Evolutionary conservation across 2,329 filamentous ascomycete species (phyloP).

Genomic region (Pseudogymnoascus destructans): DNA sequence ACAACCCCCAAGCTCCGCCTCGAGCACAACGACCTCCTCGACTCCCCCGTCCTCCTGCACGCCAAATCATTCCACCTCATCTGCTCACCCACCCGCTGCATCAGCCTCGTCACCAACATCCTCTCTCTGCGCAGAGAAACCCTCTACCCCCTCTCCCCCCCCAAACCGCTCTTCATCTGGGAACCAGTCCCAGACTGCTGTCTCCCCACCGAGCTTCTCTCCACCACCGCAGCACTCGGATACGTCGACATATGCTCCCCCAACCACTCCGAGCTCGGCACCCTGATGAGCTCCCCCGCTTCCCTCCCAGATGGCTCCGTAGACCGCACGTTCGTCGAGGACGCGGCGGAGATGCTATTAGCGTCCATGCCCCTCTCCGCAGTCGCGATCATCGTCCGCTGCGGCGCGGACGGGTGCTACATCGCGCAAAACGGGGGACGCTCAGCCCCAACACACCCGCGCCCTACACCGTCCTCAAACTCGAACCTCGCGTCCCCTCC

Average conservation of each 20-base stretch:
- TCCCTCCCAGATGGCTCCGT: slow-evolving; percentile 40
- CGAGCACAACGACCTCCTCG: slow-evolving; percentile 51
- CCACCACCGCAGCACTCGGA: slow-evolving; percentile 49
- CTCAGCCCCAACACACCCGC: slow-evolving; percentile 9
- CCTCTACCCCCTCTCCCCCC: slow-evolving; percentile 25
- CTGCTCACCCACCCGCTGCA: slow-evolving; percentile 65
- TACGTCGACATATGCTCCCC: slow-evolving; percentile 56
- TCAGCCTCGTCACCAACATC: slow-evolving; percentile 62
- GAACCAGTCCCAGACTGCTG: slow-evolving; percentile 89
- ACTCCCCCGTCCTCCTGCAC: slow-evolving; percentile 46
- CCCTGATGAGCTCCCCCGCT: slow-evolving; percentile 53
- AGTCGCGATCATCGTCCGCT: slow-evolving; percentile 55
- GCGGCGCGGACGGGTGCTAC: slow-evolving; percentile 60
- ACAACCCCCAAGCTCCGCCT: slow-evolving; percentile 75
- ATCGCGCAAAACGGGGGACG: slow-evolving; percentile 33
- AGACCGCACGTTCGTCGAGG: slow-evolving; percentile 39
- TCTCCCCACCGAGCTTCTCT: slow-evolving; percentile 52
- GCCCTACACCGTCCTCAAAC: not conserved
- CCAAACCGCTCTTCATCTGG: slow-evolving; percentile 73
- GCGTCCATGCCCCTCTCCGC: slow-evolving; percentile 51
- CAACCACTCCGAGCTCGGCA: slow-evolving; percentile 80
- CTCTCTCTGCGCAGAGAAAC: slow-evolving; percentile 40
- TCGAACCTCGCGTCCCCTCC: not conserved
- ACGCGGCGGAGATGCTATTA: slow-evolving; percentile 48
- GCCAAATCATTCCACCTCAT: slow-evolving; percentile 78